Percentiles rank a stretch among this genome's conserved stretches.
phyloP scores from a whole-genome alignment of 2,329 filamentous ascomycete genomes.

The Hypoxylon sp. region DNA sequence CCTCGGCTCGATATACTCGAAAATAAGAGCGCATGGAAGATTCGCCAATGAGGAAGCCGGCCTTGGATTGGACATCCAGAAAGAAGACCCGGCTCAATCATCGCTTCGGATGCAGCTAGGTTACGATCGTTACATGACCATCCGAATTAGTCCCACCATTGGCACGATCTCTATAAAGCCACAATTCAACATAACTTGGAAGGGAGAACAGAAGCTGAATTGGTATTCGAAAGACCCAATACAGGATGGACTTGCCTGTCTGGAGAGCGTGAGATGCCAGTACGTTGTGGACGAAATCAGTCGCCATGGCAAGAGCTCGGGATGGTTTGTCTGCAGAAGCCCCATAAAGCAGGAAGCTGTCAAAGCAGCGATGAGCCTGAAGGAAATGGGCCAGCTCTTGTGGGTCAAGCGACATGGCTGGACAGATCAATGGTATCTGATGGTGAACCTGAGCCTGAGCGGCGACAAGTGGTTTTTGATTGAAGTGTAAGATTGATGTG shows the following conservation, averaged over 20 bases:
- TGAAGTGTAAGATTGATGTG: constrained; percentile 69
- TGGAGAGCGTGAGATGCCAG: constrained; percentile 71
- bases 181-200: constrained; percentile 62
- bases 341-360: constrained; percentile 63
- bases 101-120: constrained; percentile 75
- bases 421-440: constrained; percentile 75
- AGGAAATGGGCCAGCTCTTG: constrained; percentile 68
- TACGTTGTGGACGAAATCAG: constrained; percentile 69
- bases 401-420: constrained; percentile 79
- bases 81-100: constrained; percentile 71
- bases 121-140: constrained; percentile 63
- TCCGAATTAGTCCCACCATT: constrained; percentile 79
- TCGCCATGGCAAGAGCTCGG: constrained; percentile 66
- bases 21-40: constrained; percentile 66
- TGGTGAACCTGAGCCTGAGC: constrained; percentile 72
- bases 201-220: constrained; percentile 73
- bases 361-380: constrained; percentile 68
- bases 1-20: constrained; percentile 71
- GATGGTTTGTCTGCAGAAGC: constrained; percentile 66
- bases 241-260: constrained; percentile 62
- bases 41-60: constrained; percentile 68
- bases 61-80: constrained; percentile 65
- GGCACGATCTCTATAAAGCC: constrained; percentile 79
- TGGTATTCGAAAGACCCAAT: constrained; percentile 60
- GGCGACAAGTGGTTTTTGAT: constrained; percentile 85